Base-by-base conservation (phyloP, 2,329 filamentous ascomycete genomes). In the Exophiala dermatitidis region DNA sequence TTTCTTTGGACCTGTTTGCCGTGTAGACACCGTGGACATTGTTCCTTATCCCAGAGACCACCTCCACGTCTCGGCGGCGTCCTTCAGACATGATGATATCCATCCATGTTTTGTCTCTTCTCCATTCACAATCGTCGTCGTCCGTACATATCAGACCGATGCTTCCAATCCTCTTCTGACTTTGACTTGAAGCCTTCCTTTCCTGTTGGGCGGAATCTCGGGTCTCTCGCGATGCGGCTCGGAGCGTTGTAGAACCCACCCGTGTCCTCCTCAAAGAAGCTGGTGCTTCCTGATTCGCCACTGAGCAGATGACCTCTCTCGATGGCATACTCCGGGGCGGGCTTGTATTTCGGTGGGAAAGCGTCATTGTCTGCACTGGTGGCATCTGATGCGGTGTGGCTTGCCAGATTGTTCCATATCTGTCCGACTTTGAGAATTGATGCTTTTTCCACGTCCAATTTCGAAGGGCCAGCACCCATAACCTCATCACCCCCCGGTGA, bases 181-280 rank as follows among this genome's bases (percentile, higher is more conserved):
- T 54, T 56, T 28, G 50, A 26, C 52, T 62, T 58, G 46, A 56
- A 38, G 3, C 40, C 48, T 30, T 62, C 60, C 28, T 58, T 58
- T 12, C 53, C 46, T 9, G 60, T 44, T 36, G 61, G 60, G 36
- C 60, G 52, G 44, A 62, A 63, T 41, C 60, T 46, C n/a, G 61
- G 60, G 46, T 63, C 61, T 47, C 60, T 49, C 5, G 61, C 61
- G 48, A 63, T 56, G 38, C 60, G 50, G 34, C 50, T 56, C 6
- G 61, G 61, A 49, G 61, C 53, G 30, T 54, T 56, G 41, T 53
- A 56, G 46, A 57, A 56, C 6, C 48, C 58, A 46, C 52, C 52
- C 4, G 51, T 53, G 10, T 58, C 53, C 12, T 58, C 47, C 34
- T 60, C 60, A 50, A 63, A 63, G 44, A 59, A 59, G 53, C 61